Base-by-base conservation (phyloP, 305 asterid genomes). In the Solanum hybrid region DNA sequence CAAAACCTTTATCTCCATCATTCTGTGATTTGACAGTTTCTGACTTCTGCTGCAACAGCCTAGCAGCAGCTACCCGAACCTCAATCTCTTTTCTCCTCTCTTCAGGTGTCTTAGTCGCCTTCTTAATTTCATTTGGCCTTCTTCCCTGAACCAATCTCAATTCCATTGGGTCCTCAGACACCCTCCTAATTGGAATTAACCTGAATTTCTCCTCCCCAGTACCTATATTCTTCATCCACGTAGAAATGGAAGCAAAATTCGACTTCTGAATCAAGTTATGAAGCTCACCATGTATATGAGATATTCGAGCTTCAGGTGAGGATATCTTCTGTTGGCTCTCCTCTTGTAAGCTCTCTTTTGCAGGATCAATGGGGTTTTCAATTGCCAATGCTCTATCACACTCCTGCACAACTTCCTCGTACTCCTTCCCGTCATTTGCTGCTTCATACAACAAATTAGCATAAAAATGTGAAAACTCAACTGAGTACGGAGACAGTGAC, bases 81-180 rank as follows among this genome's bases (percentile, higher is more conserved):
- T 97, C 99, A 90, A 96, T 94, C 92, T 95, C 98, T 92, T 95
- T 95, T 93, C 99, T 94, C 88, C 97, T 94, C 90, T 97, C 99
- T 91, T 95, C 98, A 17, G 95, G 94, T 1, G 99, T 95, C 95
- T 97, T 96, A 40, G 95, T 85, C 8, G 95, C 99, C 93, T 96
- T 96, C 94, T 95, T 95, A 90, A 97, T 96, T 94, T 96, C 98
- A 89, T 96, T 97, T 4, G 98, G 97, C 92, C 99, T 93, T 91
- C 94, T 93, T 56, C 97, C 89, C 91, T 93, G 98, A 90, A 91
- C 93, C 92, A 94, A 86, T 79, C 95, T 93, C 87, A 93, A 81
- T 92, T 96, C 99, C 99, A 96, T 96, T 3, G 98, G 98, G 89
- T 97, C 98, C 92, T 96, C 99, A 9, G 98, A 89, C 22, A 87